Percentiles rank a stretch among this genome's conserved stretches.
phyloP scores from a whole-genome alignment of 2,329 filamentous ascomycete genomes.

The Paraphoma chrysanthemicola region DNA sequence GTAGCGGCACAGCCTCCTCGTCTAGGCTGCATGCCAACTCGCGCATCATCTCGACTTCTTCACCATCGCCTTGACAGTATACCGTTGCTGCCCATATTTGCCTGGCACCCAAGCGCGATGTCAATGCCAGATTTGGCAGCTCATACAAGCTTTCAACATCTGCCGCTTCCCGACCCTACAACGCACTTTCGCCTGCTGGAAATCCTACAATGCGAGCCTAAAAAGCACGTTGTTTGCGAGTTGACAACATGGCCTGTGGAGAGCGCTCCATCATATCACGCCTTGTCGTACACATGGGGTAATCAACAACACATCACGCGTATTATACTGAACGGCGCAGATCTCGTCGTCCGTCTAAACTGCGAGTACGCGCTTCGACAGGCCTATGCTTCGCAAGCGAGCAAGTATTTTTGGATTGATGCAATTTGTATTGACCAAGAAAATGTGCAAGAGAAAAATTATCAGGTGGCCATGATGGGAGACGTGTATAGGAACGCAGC shows the following conservation, averaged over 20 bases:
- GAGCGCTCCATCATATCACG: background rate
- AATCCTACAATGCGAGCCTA: background rate
- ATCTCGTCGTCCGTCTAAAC: background rate
- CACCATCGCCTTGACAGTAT: no score
- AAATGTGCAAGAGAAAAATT: background rate
- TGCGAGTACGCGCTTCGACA: background rate
- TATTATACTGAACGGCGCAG: background rate
- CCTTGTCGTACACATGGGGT: background rate
- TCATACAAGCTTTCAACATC: background rate
- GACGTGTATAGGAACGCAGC: background rate
- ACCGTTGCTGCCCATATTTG: no score
- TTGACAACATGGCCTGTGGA: background rate
- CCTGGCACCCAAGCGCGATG: no score
- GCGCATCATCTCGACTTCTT: no score
- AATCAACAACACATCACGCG: background rate
- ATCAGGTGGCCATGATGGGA: background rate
- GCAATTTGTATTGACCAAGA: background rate
- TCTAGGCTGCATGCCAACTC: no score
- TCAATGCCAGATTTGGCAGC: background rate
- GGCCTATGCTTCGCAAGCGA: background rate
- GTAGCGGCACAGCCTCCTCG: no score
- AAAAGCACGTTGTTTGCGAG: background rate
- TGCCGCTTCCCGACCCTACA: background rate
- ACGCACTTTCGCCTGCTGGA: background rate
- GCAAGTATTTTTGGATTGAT: background rate